phyloP scores from a whole-genome alignment of 1,284 basidiomycete genomes.

The Boletus mariae region DNA sequence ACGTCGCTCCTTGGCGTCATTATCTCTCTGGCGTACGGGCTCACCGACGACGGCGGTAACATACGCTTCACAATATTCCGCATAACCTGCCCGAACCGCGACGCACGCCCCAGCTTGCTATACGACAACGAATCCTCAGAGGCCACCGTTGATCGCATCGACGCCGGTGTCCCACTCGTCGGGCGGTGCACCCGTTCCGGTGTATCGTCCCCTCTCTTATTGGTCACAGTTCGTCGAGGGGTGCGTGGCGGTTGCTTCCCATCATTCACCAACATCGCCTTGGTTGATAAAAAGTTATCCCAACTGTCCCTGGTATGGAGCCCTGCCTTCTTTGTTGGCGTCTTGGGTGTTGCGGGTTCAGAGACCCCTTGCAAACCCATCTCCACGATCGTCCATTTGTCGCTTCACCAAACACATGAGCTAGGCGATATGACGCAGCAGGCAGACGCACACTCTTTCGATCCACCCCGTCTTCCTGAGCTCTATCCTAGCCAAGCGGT shows the following conservation, averaged over 20 bases:
- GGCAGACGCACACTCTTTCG: slow-evolving; percentile 23
- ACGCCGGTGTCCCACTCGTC: slow-evolving; percentile 1
- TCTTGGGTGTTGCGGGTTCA: slow-evolving; percentile 4
- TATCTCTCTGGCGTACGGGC: neutral
- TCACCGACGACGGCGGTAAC: slow-evolving; percentile 12
- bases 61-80: slow-evolving; percentile 25
- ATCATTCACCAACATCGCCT: neutral
- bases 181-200: neutral
- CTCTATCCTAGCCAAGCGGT: slow-evolving; percentile 26
- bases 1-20: slow-evolving; percentile 18
- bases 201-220: neutral
- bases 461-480: slow-evolving; percentile 32
- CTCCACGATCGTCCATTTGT: slow-evolving; percentile 28
- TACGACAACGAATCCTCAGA: slow-evolving; percentile 8
- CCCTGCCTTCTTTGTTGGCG: neutral
- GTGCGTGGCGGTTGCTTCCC: neutral
- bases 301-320: neutral
- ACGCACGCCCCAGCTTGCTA: neutral
- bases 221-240: neutral
- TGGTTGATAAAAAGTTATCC: neutral
- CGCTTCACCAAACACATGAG: slow-evolving; percentile 9
- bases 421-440: too few relatives aligned
- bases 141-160: slow-evolving; percentile 2
- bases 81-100: slow-evolving; percentile 16
- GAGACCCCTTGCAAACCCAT: slow-evolving; percentile 16